Evolutionary conservation across 257 asterid species (phyloP).

Genomic region (Solanum megistacrolobum): DNA sequence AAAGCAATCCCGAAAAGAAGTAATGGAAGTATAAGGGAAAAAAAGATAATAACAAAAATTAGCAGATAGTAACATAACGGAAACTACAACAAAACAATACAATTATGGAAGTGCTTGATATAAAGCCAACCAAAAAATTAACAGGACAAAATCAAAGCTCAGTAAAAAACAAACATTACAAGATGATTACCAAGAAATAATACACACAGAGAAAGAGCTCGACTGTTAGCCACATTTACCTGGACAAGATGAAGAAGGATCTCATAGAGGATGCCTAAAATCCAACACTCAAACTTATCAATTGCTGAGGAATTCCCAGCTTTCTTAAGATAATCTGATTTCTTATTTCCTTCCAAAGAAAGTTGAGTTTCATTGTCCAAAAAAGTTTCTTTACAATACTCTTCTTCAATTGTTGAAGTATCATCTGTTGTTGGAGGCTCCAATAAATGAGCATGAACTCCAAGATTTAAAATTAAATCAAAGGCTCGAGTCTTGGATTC

Average conservation of each 20-base stretch:
- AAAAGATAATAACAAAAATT: neutral
- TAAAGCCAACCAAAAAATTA: neutral
- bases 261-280: conserved; percentile 92
- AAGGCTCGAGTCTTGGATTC: conserved; percentile 90
- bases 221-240: conserved; percentile 33
- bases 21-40: neutral
- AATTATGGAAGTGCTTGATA: neutral
- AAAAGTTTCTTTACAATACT: conserved; percentile 64
- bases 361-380: conserved; percentile 57
- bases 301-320: conserved; percentile 48
- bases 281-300: conserved; percentile 93
- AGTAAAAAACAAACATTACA: neutral
- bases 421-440: conserved; percentile 89
- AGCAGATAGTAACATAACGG: neutral
- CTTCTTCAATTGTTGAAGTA: conserved; percentile 64
- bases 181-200: neutral
- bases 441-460: conserved; percentile 94
- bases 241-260: conserved; percentile 95
- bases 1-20: neutral
- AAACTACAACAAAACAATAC: neutral
- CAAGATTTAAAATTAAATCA: conserved; percentile 91
- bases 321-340: conserved; percentile 41
- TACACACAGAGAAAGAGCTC: neutral
- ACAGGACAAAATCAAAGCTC: neutral
- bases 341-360: conserved; percentile 38